These are phyloP conservation scores for Verticillium zaregamsianum DNA, from an alignment of 2,329 filamentous ascomycete species.

Conservation along the genomic window DNA sequence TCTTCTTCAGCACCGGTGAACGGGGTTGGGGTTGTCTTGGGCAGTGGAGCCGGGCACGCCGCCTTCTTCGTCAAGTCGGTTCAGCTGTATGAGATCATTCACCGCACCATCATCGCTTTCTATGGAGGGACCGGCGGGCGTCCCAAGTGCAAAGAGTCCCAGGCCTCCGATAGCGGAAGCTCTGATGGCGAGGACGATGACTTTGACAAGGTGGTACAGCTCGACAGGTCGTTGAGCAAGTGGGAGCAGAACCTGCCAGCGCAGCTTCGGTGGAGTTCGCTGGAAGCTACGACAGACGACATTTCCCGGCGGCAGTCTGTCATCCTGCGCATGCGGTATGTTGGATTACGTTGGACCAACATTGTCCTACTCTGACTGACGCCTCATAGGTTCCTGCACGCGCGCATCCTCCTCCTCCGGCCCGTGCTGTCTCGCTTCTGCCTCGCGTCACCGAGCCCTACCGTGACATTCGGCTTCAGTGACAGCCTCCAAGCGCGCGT, in stretches of 20 bases:
- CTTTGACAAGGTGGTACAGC: conserved; percentile 23
- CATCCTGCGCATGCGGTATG: conserved; percentile 28
- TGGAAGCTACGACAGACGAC: conserved; percentile 14
- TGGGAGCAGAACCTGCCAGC: conserved; percentile 25
- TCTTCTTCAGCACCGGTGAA: background rate
- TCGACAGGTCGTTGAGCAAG: conserved; percentile 24
- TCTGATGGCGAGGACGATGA: conserved; percentile 18
- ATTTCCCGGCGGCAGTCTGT: conserved; percentile 25
- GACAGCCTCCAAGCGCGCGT: conserved; percentile 22
- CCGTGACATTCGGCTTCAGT: conserved; percentile 5
- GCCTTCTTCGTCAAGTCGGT: conserved; percentile 30
- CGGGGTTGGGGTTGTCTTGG: background rate
- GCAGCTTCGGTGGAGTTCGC: conserved; percentile 16
- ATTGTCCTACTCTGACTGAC: background rate
- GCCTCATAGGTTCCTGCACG: conserved; percentile 24
- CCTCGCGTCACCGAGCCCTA: conserved; percentile 14
- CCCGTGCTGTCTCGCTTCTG: conserved; percentile 28
- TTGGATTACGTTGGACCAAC: background rate
- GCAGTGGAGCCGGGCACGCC: conserved; percentile 7
- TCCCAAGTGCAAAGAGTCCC: conserved; percentile 3
- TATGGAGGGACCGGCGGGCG: conserved; percentile 15
- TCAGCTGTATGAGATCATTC: conserved; percentile 31
- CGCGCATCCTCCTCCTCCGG: conserved; percentile 26
- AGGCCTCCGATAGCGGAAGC: conserved; percentile 4
- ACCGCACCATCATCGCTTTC: conserved; percentile 22